Percentiles rank a stretch among this genome's conserved stretches.
Conservation (phyloP, 2,329 filamentous ascomycete genomes). For the Cladosporium halotolerans region DNA sequence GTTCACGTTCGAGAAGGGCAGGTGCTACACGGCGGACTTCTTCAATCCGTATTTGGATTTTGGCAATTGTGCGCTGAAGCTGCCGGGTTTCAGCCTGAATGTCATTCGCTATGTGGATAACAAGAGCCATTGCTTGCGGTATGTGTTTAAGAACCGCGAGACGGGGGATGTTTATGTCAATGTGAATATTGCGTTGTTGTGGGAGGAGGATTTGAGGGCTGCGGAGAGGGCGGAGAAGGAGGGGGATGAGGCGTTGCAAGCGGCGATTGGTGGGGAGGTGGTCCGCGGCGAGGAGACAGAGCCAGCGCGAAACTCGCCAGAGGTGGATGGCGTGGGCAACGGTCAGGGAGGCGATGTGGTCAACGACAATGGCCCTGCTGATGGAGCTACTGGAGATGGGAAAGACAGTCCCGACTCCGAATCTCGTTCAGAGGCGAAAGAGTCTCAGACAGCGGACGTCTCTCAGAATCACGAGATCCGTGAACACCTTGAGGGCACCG, state of each 20-base stretch:
- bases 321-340: no score
- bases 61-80: slow-evolving; percentile 38
- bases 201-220: slow-evolving; percentile 36
- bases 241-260: slow-evolving; percentile 6
- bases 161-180: slow-evolving; percentile 39
- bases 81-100: slow-evolving; percentile 41
- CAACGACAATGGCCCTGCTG: no score
- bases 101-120: slow-evolving; percentile 43
- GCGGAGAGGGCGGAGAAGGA: slow-evolving; percentile 27
- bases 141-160: slow-evolving; percentile 39
- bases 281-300: no score
- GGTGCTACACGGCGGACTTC: slow-evolving; percentile 42
- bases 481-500: no score
- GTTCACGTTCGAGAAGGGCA: slow-evolving; percentile 39
- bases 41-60: slow-evolving; percentile 46
- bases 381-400: no score
- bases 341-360: no score
- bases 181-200: slow-evolving; percentile 42
- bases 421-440: no score
- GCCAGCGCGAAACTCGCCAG: no score
- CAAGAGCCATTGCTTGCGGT: slow-evolving; percentile 42
- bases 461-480: no score
- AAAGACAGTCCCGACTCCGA: no score
- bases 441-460: no score
- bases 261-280: background rate